phyloP scores from a whole-genome alignment of 2,329 filamentous ascomycete genomes.

The Epichloe scottii region DNA sequence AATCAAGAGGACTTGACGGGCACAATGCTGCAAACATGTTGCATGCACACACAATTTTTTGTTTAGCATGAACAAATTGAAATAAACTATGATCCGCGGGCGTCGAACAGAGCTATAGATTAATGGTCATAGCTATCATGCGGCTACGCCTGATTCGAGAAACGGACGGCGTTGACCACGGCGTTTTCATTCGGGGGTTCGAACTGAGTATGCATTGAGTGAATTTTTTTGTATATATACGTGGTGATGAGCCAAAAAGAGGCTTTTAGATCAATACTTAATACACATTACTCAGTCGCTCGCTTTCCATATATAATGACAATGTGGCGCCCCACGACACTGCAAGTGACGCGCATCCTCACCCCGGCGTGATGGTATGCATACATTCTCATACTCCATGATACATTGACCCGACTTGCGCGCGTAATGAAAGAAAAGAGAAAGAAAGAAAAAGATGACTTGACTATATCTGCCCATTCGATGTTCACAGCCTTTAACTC shows the following conservation, averaged over 20 bases:
- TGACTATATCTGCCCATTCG: neutral
- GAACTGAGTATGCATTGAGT: slow-evolving; percentile 16
- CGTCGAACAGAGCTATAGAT: slow-evolving; percentile 4
- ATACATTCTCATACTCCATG: neutral
- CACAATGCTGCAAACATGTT: neutral
- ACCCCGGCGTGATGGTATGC: too few species aligned
- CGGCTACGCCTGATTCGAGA: slow-evolving; percentile 10
- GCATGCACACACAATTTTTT: neutral
- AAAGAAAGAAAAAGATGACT: neutral
- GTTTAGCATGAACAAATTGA: neutral
- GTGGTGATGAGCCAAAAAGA: neutral
- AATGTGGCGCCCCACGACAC: neutral
- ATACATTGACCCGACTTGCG: neutral
- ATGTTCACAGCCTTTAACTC: neutral
- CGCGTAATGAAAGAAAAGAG: neutral
- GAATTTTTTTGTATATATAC: slow-evolving; percentile 15
- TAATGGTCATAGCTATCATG: slow-evolving; percentile 5
- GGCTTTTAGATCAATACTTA: slow-evolving; percentile 4
- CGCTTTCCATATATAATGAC: neutral
- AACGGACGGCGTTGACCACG: slow-evolving; percentile 15
- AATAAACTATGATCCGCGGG: neutral
- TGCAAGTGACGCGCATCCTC: too few species aligned
- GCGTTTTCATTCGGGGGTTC: slow-evolving; percentile 14
- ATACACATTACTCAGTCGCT: slow-evolving; percentile 4
- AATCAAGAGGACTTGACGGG: neutral